Conservation (phyloP, 768 basidiomycete genomes). For the Trichaptum fuscoviolaceum region DNA sequence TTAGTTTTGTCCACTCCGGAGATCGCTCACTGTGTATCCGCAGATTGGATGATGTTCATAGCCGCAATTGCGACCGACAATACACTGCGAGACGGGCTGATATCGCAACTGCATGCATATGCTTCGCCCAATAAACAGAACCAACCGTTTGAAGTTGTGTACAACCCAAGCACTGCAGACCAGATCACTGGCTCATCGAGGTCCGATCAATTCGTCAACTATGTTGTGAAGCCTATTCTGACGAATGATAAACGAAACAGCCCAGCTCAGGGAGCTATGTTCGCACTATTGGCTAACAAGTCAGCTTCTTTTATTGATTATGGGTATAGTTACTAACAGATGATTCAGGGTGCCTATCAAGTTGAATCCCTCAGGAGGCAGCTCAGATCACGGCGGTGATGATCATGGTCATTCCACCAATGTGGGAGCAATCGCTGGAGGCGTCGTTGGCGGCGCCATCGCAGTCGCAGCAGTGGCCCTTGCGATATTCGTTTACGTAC, state of each 20-base stretch:
- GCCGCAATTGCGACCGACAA: conserved; percentile 45
- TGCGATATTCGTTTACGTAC: neutral
- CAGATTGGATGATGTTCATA: conserved; percentile 58
- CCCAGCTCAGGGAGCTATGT: conserved; percentile 2
- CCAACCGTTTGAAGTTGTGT: neutral
- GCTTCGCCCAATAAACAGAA: neutral
- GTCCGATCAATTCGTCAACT: neutral
- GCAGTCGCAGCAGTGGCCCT: neutral
- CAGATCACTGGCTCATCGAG: neutral
- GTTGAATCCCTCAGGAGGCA: neutral
- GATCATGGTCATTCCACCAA: neutral
- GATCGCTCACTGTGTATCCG: neutral
- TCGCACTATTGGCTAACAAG: neutral
- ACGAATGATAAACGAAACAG: neutral
- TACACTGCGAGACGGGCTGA: conserved; percentile 31
- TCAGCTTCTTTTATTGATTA: neutral
- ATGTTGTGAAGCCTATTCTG: neutral
- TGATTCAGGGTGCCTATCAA: neutral
- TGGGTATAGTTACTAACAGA: neutral
- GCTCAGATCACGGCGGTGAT: neutral
- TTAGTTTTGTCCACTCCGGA: neutral
- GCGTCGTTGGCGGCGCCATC: neutral
- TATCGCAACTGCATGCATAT: neutral
- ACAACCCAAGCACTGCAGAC: neutral
- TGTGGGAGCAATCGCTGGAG: neutral